Evolutionary conservation across 192 early-diverging fungal species (phyloP).

Genomic region (Rhizoclosmatium sp.): DNA sequence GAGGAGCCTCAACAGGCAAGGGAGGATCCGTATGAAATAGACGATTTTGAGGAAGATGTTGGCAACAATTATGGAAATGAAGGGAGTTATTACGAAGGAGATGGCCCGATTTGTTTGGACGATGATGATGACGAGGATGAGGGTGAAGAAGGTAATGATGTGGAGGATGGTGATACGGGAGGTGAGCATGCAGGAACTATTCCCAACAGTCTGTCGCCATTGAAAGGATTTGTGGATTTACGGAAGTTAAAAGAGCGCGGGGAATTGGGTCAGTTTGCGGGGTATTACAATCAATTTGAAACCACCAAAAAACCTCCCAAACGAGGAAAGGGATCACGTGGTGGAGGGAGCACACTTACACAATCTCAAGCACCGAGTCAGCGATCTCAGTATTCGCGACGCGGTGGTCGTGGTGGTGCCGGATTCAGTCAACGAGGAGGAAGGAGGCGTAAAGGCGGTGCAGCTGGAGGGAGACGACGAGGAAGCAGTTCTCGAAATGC

Average conservation of each 20-base stretch:
- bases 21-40: not conserved
- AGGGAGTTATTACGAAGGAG: not conserved
- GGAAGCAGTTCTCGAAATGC: not conserved
- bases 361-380: no score
- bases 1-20: not conserved
- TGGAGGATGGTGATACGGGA: not conserved
- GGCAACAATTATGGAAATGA: not conserved
- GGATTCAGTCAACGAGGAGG: not conserved
- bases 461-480: not conserved
- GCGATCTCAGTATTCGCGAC: not conserved
- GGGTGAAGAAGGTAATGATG: not conserved
- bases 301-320: not conserved
- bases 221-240: constrained; percentile 32
- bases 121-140: not conserved
- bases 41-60: not conserved
- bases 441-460: not conserved
- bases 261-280: constrained; percentile 7
- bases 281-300: constrained; percentile 23
- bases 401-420: not conserved
- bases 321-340: constrained; percentile 1
- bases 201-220: not conserved
- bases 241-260: constrained; percentile 14
- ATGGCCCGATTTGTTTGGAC: not conserved
- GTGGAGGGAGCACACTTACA: not conserved
- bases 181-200: not conserved